Evolutionary conservation across 1,284 basidiomycete genomes (phyloP).

Genomic region (Sanguinoderma infundibulare): DNA sequence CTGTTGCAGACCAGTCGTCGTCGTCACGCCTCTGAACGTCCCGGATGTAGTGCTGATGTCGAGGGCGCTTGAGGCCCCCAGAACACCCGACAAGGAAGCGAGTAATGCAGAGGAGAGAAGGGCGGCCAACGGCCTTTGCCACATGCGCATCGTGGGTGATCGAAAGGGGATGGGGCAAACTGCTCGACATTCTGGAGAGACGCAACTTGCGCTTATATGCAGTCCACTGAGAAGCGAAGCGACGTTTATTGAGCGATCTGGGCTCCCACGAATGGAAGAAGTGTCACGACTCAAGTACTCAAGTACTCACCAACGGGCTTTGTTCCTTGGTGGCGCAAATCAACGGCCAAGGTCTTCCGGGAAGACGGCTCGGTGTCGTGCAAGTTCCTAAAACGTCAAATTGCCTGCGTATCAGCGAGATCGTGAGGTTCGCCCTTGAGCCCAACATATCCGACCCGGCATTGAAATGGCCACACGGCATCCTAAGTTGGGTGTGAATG

Average conservation of each 20-base stretch:
- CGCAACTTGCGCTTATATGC: neutral
- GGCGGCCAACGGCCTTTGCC: neutral
- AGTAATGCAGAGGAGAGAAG: neutral
- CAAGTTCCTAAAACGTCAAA: no score
- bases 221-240: no score
- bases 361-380: neutral
- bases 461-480: no score
- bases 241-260: no score
- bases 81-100: neutral
- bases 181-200: neutral
- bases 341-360: no score
- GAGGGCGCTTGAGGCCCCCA: conserved; percentile 1
- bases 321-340: no score
- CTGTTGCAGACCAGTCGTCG: conserved; percentile 47
- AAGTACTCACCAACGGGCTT: no score
- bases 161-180: neutral
- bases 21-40: conserved; percentile 48
- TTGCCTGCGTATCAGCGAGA: neutral
- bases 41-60: conserved; percentile 47
- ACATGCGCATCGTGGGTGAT: neutral
- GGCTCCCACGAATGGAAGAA: no score
- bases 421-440: neutral
- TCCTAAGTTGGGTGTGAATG: neutral
- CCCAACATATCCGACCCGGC: neutral
- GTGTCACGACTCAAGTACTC: no score